Evolutionary conservation across 495 filamentous ascomycete species (phyloP).

Genomic region (Durotheca rogersii): DNA sequence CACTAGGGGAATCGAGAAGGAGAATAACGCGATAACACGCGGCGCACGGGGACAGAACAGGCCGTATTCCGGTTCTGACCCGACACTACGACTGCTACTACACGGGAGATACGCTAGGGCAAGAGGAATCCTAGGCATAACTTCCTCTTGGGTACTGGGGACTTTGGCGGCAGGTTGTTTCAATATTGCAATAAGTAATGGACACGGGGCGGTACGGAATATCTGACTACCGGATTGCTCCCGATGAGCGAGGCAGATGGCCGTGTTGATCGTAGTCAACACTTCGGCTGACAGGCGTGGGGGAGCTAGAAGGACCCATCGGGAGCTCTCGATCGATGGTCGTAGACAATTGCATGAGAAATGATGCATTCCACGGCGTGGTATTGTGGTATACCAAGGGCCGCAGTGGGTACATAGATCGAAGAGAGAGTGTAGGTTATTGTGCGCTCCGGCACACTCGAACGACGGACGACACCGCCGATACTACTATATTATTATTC

Average conservation of each 20-base stretch:
- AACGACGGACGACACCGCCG: neutral
- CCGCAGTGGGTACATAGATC: slow-evolving; percentile 23
- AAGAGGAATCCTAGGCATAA: neutral
- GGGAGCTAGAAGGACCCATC: too few relatives aligned
- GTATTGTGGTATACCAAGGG: too few relatives aligned
- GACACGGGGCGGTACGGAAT: neutral
- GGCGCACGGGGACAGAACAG: neutral
- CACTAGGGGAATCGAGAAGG: too few relatives aligned
- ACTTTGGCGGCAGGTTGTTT: neutral
- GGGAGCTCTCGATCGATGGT: slow-evolving; percentile 1
- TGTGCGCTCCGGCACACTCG: slow-evolving; percentile 2
- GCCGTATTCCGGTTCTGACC: slow-evolving; percentile 3
- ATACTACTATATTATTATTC: too few relatives aligned
- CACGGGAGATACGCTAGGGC: neutral
- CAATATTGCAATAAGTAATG: neutral
- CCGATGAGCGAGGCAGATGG: neutral
- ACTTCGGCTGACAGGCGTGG: neutral
- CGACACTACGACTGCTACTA: neutral
- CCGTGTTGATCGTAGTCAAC: neutral
- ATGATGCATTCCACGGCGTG: slow-evolving; percentile 30
- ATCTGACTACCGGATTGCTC: neutral
- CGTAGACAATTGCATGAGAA: slow-evolving; percentile 25
- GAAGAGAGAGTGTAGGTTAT: slow-evolving; percentile 13
- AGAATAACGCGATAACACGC: too few relatives aligned
- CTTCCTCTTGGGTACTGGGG: neutral